These are phyloP conservation scores for Mycena rosella DNA, from an alignment of 768 basidiomycete genomes.

Conservation along the genomic window DNA sequence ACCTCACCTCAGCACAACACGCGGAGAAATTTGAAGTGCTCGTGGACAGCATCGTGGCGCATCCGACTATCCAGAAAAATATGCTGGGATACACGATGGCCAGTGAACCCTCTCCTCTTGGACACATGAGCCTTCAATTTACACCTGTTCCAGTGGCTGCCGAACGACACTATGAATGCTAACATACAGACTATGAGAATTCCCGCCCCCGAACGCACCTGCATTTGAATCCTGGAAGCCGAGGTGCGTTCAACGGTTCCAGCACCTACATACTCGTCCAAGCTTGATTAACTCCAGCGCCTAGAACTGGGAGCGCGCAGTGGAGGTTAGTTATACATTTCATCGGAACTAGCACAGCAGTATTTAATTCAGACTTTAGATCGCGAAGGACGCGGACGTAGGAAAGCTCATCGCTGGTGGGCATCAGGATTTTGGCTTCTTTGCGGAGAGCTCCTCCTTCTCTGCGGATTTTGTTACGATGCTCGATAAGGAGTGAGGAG, in stretches of 20 bases:
- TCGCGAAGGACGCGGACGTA: slow-evolving; percentile 18
- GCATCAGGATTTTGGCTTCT: slow-evolving; percentile 17
- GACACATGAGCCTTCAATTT: background rate
- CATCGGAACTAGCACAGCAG: slow-evolving; percentile 6
- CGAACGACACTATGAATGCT: background rate
- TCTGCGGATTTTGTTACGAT: slow-evolving; percentile 18
- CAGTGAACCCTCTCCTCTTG: slow-evolving; percentile 11
- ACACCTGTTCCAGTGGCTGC: slow-evolving; percentile 5
- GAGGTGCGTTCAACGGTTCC: slow-evolving; percentile 1
- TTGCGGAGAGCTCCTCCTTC: slow-evolving; percentile 13
- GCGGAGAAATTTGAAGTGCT: slow-evolving; percentile 11
- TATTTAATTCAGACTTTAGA: slow-evolving; percentile 14
- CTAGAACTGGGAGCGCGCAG: background rate
- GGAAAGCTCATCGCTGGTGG: slow-evolving; percentile 12
- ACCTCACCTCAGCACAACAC: slow-evolving; percentile 13
- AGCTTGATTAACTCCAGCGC: background rate
- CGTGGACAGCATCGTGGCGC: slow-evolving; percentile 9
- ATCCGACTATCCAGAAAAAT: slow-evolving; percentile 13
- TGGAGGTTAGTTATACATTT: slow-evolving; percentile 16
- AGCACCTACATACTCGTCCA: background rate
- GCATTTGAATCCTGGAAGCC: background rate
- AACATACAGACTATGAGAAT: too few species aligned
- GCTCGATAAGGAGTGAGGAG: slow-evolving; percentile 13
- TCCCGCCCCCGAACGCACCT: slow-evolving; percentile 6
- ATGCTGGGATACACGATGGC: slow-evolving; percentile 14